Conservation (phyloP, 805 yeast species). For the Blastobotrys robertii region DNA sequence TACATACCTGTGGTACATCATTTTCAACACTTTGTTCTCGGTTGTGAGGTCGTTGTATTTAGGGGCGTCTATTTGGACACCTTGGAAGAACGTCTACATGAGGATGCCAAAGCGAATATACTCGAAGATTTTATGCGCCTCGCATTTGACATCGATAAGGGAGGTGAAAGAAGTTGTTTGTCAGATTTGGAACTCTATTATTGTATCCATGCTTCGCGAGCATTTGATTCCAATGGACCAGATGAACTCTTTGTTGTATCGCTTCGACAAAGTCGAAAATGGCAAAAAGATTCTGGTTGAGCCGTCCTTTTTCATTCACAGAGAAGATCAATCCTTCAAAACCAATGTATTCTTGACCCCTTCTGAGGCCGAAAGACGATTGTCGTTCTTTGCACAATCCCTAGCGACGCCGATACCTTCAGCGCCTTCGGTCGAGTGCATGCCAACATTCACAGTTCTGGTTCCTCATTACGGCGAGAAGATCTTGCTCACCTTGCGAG, state of each 20-base stretch:
- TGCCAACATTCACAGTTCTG: constrained; percentile 97
- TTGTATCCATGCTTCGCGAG: constrained; percentile 99
- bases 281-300: constrained; percentile 98
- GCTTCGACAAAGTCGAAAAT: constrained; percentile 96
- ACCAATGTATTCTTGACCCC: constrained; percentile 95
- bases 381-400: constrained; percentile 98
- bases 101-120: constrained; percentile 98
- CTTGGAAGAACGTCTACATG: constrained; percentile 98
- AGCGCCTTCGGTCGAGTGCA: constrained; percentile 97
- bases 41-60: constrained; percentile 96
- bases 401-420: constrained; percentile 98
- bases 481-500: constrained; percentile 85
- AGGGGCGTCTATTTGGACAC: constrained; percentile 97
- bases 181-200: constrained; percentile 98
- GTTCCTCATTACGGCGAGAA: constrained; percentile 96
- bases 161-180: constrained; percentile 97
- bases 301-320: constrained; percentile 96
- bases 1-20: constrained; percentile 98
- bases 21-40: constrained; percentile 89
- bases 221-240: constrained; percentile 97
- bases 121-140: constrained; percentile 91
- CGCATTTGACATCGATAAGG: constrained; percentile 86
- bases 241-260: constrained; percentile 93
- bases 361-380: constrained; percentile 99
- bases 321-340: constrained; percentile 88